Evolutionary conservation across 805 yeast genomes (phyloP).

Genomic region (Saccharomyces paradoxus): DNA sequence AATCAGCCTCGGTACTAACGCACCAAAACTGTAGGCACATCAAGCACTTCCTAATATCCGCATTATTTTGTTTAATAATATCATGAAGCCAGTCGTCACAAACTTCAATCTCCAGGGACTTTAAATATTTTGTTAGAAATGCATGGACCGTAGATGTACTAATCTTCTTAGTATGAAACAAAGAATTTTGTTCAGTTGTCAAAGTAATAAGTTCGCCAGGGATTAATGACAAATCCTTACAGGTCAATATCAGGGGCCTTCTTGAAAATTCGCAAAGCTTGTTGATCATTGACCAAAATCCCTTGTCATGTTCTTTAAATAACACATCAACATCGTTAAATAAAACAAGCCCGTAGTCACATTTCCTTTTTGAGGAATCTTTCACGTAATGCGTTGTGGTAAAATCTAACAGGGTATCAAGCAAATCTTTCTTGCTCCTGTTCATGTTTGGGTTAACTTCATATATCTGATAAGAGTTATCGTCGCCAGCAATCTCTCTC

Average conservation of each 20-base stretch:
- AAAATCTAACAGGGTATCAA: constrained; percentile 59
- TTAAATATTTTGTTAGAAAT: constrained; percentile 31
- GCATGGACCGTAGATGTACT: constrained; percentile 19
- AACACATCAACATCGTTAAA: constrained; percentile 82
- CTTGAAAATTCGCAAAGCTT: constrained; percentile 53
- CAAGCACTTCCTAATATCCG: constrained; percentile 43
- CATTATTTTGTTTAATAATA: constrained; percentile 22
- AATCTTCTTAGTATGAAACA: constrained; percentile 26
- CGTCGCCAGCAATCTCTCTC: constrained; percentile 44
- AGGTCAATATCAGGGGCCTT: constrained; percentile 64
- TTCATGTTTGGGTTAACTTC: constrained; percentile 73
- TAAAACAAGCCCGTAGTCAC: constrained; percentile 56
- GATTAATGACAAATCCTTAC: constrained; percentile 40
- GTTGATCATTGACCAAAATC: constrained; percentile 69
- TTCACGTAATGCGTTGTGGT: constrained; percentile 80
- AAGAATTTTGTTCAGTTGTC: constrained; percentile 37
- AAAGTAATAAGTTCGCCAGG: constrained; percentile 43
- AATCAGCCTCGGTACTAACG: neutral
- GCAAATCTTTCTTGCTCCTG: constrained; percentile 65
- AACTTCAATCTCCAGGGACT: constrained; percentile 29
- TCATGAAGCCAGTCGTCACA: constrained; percentile 24
- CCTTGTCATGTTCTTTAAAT: constrained; percentile 64
- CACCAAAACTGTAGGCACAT: constrained; percentile 36
- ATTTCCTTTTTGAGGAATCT: constrained; percentile 16
- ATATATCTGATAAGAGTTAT: constrained; percentile 43